Evolutionary conservation across 2,329 filamentous ascomycete genomes (phyloP).

Genomic region (Talaromyces marneffei): DNA sequence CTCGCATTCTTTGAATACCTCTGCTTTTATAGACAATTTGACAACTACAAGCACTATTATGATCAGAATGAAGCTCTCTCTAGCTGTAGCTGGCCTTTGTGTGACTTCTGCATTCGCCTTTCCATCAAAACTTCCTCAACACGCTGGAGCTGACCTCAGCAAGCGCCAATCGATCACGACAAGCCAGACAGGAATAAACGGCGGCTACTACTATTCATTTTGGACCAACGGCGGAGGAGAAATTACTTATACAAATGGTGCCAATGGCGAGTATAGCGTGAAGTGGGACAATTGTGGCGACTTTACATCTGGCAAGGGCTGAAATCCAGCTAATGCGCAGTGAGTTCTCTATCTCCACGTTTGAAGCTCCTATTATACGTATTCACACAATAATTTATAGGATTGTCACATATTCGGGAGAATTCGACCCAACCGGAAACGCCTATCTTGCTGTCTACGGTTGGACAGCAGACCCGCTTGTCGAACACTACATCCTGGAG

Average conservation of each 20-base stretch:
- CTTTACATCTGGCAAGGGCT: conserved; percentile 55
- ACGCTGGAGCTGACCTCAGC: not conserved
- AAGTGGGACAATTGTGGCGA: conserved; percentile 46
- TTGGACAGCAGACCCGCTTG: conserved; percentile 35
- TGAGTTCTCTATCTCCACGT: conserved; percentile 26
- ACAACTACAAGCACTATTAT: not conserved
- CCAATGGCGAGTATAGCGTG: conserved; percentile 41
- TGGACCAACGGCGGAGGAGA: conserved; percentile 20
- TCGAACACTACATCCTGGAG: conserved; percentile 37
- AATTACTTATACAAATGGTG: conserved; percentile 44
- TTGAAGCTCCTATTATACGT: not conserved
- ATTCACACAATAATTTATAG: not conserved
- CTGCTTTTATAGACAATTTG: too few species aligned
- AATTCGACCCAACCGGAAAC: conserved; percentile 29
- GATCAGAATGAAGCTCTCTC: not conserved
- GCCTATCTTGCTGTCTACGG: conserved; percentile 36
- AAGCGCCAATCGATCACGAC: conserved; percentile 8
- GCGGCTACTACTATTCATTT: conserved; percentile 13
- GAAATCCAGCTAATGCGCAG: conserved; percentile 50
- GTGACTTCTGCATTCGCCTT: not conserved
- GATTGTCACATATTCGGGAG: conserved; percentile 25
- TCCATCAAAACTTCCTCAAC: not conserved
- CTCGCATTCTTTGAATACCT: too few species aligned
- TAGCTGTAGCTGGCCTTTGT: not conserved
- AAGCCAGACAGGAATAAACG: conserved; percentile 1